phyloP scores from a whole-genome alignment of 169 alveolate genomes.

The Plasmodium fragile region DNA sequence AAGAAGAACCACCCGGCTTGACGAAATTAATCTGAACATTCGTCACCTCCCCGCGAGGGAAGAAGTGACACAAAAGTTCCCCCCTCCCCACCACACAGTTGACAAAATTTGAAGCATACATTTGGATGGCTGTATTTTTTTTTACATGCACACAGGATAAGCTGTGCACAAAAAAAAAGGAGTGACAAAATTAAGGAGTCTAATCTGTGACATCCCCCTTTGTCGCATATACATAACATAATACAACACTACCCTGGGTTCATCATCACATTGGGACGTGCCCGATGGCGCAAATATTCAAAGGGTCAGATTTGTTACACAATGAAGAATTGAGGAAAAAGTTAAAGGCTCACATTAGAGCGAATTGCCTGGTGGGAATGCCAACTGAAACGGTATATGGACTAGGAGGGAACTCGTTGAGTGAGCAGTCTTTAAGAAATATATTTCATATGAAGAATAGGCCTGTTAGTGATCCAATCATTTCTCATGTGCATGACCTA shows the following conservation, averaged over 20 bases:
- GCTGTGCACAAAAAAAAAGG: background rate
- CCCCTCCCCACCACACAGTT: background rate
- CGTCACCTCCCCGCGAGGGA: background rate
- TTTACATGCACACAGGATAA: too few relatives aligned
- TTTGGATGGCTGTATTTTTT: background rate
- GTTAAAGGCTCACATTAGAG: slow-evolving; percentile 63
- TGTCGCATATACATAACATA: background rate
- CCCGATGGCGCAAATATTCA: slow-evolving; percentile 43
- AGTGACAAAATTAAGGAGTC: background rate
- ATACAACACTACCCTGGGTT: background rate
- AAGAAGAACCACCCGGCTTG: background rate
- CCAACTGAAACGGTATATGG: slow-evolving; percentile 99
- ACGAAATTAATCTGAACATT: too few relatives aligned
- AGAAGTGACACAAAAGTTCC: background rate
- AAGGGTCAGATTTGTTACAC: slow-evolving; percentile 44
- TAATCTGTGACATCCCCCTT: background rate
- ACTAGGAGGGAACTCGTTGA: slow-evolving; percentile 95
- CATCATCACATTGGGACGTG: background rate
- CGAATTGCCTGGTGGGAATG: slow-evolving; percentile 93
- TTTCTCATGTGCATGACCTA: slow-evolving; percentile 92
- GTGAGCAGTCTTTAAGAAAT: slow-evolving; percentile 88
- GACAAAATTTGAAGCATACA: background rate
- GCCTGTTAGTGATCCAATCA: slow-evolving; percentile 96
- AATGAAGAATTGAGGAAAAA: slow-evolving; percentile 21
- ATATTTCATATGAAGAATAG: slow-evolving; percentile 94